Evolutionary conservation across 2,329 filamentous ascomycete genomes (phyloP), one percentile per base, ranked within the genome.

Genomic region (Cercospora zeina): DNA sequence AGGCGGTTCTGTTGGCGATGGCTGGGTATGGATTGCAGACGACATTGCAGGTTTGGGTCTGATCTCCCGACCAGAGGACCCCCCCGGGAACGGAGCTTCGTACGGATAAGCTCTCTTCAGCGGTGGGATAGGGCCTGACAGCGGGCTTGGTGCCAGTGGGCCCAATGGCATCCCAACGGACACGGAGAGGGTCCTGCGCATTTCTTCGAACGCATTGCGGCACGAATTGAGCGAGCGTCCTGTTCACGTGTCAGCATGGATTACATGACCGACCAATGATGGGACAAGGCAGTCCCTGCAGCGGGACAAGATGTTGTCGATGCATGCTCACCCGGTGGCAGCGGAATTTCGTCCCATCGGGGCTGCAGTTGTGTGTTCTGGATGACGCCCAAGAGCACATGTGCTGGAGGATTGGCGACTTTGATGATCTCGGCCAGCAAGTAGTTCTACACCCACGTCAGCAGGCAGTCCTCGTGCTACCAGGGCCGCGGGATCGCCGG

Each of bases 341-440:
- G 72, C 42, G 79, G 74, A 66, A 80, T 79, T 59, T 82, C 76
- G 58, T 76, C 76, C 81, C 81, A 83, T 68, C 74, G 74, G 60
- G 80, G 80, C 67, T 76, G 74, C 64, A 80, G 73, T 65, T 76
- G 75, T 62, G 71, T 68, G 57, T 79, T 76, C 64, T 75, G 74
- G 65, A 83, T 76, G 65, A 80, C 72, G 60, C 77, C 72, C 65
- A 79, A 75, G 60, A 82, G 73, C 49, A 75, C 71, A 65, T 76
- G 74, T 53, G 79, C 77, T 45, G 77, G 74, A 59, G 82, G 74
- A 47, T 75, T 73, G 61, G 77, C 76, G 45, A 75, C 75, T 70
- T 82, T 84, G 67, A 84, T 75, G 65, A 81, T 79, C 70, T 84
- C 82, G 68, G 81, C 78, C 66, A 84, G 77, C 61, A 84, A 72